Evolutionary conservation across 2,329 filamentous ascomycete species (phyloP), one percentile per base, ranked within the genome.

Genomic region (Eurotiales sp.): DNA sequence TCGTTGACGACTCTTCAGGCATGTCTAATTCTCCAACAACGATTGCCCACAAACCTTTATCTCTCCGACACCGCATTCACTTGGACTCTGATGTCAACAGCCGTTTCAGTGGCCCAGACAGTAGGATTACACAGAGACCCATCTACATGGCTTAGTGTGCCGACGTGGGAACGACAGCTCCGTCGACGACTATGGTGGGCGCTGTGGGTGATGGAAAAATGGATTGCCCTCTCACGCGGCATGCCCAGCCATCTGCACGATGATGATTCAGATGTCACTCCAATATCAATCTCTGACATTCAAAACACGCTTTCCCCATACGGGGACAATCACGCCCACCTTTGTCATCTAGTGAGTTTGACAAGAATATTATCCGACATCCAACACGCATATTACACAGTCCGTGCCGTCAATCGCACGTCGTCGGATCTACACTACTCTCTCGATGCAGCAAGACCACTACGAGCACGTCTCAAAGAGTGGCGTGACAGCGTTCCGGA

Each of bases 121-220:
- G 36, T 46, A 8, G 43, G 43, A 21, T 32, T 46, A 4, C 43
- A 46, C 43, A 29, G 43, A 29, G 43, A 46, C 43, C 43, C 43
- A 12, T 46, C 43, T 14, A 12, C 43, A 23, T 46, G 43, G 43
- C n/a, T 46, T 6, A 21, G 15, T 21, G 27, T 46, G 19, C 43
- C 43, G 8, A 14, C 29, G 11, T 46, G 43, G 43, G 43, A 46
- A 30, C 43, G 43, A 15, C 43, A 36, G 12, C 43, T 46, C n/a
- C 43, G 43, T 29, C 43, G 43, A 46, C 43, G 43, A 8, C 17
- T 46, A 10, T 46, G 43, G 43, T 46, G 43, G 43, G 43, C 43
- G n/a, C 8, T 46, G 15, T 46, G 43, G 43, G n/a, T 22, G 14
- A 36, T 46, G 43, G 43, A 46, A 19, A 46, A 46, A 46, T 46